Percentiles rank a stretch among this genome's conserved stretches.
Conservation (phyloP, 805 yeast species). For the Wickerhamiella vanderwaltii region DNA sequence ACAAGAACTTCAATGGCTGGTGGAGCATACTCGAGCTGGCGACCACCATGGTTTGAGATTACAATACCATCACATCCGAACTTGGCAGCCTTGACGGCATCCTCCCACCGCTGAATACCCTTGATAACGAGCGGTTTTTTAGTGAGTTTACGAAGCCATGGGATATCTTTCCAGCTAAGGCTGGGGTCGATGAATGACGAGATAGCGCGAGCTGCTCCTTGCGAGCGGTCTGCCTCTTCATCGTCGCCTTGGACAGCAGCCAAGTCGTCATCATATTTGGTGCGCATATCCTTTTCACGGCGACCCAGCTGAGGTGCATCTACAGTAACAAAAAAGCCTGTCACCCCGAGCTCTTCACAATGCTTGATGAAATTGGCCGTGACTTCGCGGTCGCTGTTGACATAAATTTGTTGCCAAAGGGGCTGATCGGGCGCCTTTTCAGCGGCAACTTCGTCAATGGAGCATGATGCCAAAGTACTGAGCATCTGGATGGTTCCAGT, state of each 20-base stretch:
- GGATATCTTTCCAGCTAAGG: slow-evolving; percentile 20
- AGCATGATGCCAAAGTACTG: slow-evolving; percentile 80
- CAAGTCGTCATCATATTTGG: slow-evolving; percentile 44
- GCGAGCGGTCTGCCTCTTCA: slow-evolving; percentile 40
- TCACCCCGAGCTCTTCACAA: slow-evolving; percentile 62
- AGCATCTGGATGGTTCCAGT: slow-evolving; percentile 77
- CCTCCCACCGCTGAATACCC: slow-evolving; percentile 78
- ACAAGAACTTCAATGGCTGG: slow-evolving; percentile 61
- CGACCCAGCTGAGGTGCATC: slow-evolving; percentile 90
- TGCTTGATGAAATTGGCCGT: slow-evolving; percentile 50
- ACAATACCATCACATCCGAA: slow-evolving; percentile 69
- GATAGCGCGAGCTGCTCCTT: slow-evolving; percentile 80
- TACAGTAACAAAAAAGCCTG: slow-evolving; percentile 66
- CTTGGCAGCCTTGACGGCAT: slow-evolving; percentile 60
- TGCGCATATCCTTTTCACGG: slow-evolving; percentile 75
- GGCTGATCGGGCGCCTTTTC: slow-evolving; percentile 54
- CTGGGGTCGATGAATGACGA: slow-evolving; percentile 74
- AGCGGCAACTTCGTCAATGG: slow-evolving; percentile 73
- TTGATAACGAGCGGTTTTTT: slow-evolving; percentile 42
- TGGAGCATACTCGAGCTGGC: slow-evolving; percentile 75
- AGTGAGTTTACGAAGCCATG: slow-evolving; percentile 16
- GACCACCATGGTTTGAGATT: slow-evolving; percentile 79
- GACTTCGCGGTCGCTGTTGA: slow-evolving; percentile 60
- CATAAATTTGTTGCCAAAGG: slow-evolving; percentile 84
- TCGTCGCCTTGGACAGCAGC: slow-evolving; percentile 35